Conservation (phyloP, 495 filamentous ascomycete species). For the Ascobolus immersus region DNA sequence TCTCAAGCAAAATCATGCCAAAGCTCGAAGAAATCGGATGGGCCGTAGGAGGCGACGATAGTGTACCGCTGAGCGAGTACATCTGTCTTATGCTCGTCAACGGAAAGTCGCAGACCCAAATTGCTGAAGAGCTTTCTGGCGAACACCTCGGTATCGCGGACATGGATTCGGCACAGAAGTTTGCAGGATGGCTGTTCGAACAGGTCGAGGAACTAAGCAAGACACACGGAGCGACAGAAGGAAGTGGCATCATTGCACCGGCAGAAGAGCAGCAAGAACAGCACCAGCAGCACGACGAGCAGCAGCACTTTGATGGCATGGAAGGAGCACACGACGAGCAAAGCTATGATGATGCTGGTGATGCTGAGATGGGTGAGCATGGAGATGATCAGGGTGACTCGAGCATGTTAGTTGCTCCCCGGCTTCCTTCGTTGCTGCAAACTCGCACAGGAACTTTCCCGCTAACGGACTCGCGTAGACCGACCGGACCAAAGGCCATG, state of each 20-base stretch:
- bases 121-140: slow-evolving; percentile 65
- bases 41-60: slow-evolving; percentile 54
- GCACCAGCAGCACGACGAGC: too few species aligned
- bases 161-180: slow-evolving; percentile 56
- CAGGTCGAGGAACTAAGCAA: slow-evolving; percentile 43
- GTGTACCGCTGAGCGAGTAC: slow-evolving; percentile 73
- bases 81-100: slow-evolving; percentile 92
- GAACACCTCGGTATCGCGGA: slow-evolving; percentile 69
- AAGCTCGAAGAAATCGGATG: slow-evolving; percentile 89
- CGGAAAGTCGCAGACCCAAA: slow-evolving; percentile 69
- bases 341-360: slow-evolving; percentile 12
- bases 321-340: slow-evolving; percentile 10
- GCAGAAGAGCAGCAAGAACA: slow-evolving; percentile 21
- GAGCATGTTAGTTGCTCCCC: slow-evolving; percentile 4
- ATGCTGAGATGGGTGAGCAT: slow-evolving; percentile 40
- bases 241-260: slow-evolving; percentile 21
- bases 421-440: too few species aligned
- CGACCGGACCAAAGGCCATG: slow-evolving; percentile 91
- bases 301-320: slow-evolving; percentile 12
- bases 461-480: too few species aligned
- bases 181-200: slow-evolving; percentile 74
- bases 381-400: slow-evolving; percentile 29
- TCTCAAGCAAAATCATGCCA: slow-evolving; percentile 58
- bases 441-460: too few species aligned
- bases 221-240: slow-evolving; percentile 1